phyloP scores from a whole-genome alignment of 768 basidiomycete species.

The Boletus rufocinnamomeus region DNA sequence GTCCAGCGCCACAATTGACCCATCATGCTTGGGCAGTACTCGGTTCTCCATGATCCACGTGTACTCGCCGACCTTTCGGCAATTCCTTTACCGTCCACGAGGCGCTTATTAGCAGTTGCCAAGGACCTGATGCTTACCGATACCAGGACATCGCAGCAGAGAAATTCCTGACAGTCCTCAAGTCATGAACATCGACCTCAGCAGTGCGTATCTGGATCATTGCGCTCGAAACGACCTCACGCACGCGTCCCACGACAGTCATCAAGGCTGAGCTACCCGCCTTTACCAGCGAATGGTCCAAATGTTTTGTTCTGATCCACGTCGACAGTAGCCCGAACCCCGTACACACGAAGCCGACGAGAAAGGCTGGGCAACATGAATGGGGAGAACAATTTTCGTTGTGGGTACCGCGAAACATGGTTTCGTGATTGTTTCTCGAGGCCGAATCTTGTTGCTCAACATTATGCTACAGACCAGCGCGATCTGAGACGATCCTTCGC shows the following conservation, averaged over 20 bases:
- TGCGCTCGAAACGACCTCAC: background rate
- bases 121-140: background rate
- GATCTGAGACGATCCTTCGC: conserved; percentile 20
- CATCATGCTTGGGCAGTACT: background rate
- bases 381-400: conserved; percentile 21
- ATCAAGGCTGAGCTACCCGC: conserved; percentile 28
- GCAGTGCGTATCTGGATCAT: conserved; percentile 7
- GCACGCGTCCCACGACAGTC: conserved; percentile 12
- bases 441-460: background rate
- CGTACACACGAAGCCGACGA: conserved; percentile 9
- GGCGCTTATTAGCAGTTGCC: too few species aligned
- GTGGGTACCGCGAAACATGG: conserved; percentile 9
- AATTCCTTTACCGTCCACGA: background rate
- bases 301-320: conserved; percentile 26
- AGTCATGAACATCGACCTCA: conserved; percentile 30
- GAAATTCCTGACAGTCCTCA: conserved; percentile 10
- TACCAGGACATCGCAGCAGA: background rate
- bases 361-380: background rate
- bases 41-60: background rate
- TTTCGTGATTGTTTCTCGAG: background rate
- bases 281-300: conserved; percentile 23
- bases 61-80: background rate
- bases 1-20: background rate
- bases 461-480: conserved; percentile 11
- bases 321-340: conserved; percentile 20